Percentiles rank a stretch among this genome's conserved stretches.
phyloP scores from a whole-genome alignment of 164 flowering plant species.

The Cinnamomum micranthum region DNA sequence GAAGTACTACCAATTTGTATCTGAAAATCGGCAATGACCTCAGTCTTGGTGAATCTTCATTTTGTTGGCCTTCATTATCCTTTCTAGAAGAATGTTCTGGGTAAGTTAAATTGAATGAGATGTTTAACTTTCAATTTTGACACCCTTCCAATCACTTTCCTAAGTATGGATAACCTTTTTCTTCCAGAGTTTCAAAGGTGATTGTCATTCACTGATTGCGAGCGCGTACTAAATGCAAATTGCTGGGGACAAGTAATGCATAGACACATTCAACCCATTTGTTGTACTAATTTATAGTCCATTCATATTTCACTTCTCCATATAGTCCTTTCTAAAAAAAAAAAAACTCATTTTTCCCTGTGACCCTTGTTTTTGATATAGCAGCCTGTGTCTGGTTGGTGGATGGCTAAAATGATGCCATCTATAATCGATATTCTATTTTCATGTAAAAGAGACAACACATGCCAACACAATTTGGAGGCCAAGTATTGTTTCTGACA shows the following conservation, averaged over 20 bases:
- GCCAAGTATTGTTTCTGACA: not conserved
- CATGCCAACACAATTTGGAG: not conserved
- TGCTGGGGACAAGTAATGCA: not conserved
- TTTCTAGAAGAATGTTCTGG: not conserved
- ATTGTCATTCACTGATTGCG: no score
- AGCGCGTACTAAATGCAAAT: not conserved
- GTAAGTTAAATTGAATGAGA: not conserved
- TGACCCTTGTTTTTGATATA: not conserved
- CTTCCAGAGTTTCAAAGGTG: not conserved
- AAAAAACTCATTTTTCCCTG: not conserved
- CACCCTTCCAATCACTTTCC: no score
- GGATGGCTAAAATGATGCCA: not conserved
- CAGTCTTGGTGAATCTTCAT: not conserved
- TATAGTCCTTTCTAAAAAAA: no score
- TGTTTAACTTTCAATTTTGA: not conserved
- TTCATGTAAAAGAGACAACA: not conserved
- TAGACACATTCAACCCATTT: not conserved
- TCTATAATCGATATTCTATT: not conserved
- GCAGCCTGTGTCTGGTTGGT: not conserved
- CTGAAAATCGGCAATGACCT: constrained; percentile 3
- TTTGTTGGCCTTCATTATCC: not conserved
- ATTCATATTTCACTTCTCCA: not conserved
- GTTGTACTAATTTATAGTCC: not conserved
- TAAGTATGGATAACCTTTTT: not conserved
- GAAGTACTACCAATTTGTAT: constrained; percentile 10